Evolutionary conservation across 1,284 basidiomycete genomes (phyloP), one percentile per base, ranked within the genome.

Genomic region (Coniferiporia weirii): DNA sequence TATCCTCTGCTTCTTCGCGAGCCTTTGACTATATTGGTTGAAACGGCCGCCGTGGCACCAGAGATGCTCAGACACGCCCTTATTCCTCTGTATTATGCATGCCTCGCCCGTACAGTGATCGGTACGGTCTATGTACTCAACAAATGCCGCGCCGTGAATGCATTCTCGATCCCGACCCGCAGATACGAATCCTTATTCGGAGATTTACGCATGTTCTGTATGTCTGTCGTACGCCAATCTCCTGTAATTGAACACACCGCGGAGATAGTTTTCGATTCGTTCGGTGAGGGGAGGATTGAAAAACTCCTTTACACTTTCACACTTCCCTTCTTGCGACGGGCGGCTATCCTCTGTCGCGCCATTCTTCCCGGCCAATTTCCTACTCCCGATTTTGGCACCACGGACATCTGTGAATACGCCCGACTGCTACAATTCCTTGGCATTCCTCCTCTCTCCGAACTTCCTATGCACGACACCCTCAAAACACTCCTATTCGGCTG

Each of bases 261-360:
- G 3, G 89, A 85, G 36, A 72, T 88, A 49, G 85, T 86, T 3
- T 85, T 91, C 52, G 84, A 88, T 54, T 81, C 84, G 5, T 91
- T 89, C 66, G 89, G 89, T 55, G 86, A 91, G 66, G 84, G 84
- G 2, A 78, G 85, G 27, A 86, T 98, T 56, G 91, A 95, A 68
- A 93, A 91, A 72, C 75, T 96, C 53, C 75, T 98, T 50, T 95
- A 96, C 70, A 80, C 85, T 0, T 93, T 95, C 73, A 95, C 93
- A 0, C 77, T 99, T 6, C 95, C 95, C 1, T 98, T 98, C 79
- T 80, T 98, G n/a, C 87, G 95, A 40, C 84, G 91, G 4, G 91
- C 91, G 0, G 87, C 93, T 5, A 91, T 98, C 44, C 79, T 98
- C 8, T 92, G 88, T 64, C 86, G 89, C 12, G 83, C 91, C 0